Evolutionary conservation across 768 basidiomycete species (phyloP), one percentile per base, ranked within the genome.

Genomic region (Lactarius indigo): DNA sequence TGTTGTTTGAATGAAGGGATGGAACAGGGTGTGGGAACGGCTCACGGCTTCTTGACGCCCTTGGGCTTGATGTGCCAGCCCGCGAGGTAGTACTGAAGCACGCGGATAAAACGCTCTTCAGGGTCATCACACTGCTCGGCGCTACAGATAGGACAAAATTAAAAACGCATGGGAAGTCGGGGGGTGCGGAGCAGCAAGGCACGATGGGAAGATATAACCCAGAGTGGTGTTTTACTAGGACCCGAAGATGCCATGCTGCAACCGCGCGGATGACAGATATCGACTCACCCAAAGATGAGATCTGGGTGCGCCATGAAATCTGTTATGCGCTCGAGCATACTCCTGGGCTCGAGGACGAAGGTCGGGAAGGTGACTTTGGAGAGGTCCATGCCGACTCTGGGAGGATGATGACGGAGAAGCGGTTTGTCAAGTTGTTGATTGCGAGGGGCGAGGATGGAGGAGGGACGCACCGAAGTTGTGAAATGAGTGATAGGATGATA

Each of bases 11-110:
- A 58, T 61, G 59, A 63, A 63, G 57, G 55, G 39, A 37, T 37
- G 35, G 35, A 13, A 37, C 35, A 61, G 33, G 60, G 50, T 63
- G 50, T 41, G 28, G 59, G 61, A n/a, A 30, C 30, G 23, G 81
- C 91, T 78, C 73, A 95, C 87, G 96, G 96, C 79, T 99, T 99
- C 90, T 99, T 99, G 68, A 98, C 97, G 61, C 95, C 97, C 79
- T 92, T 96, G 71, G 97, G 96, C 78, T 98, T 98, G 80, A 98
- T 96, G 78, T 98, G 97, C 97, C 97, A 99, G 28, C 97, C 97
- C n/a, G 92, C 90, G 57, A 99, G 88, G 76, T 98, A 99, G 76
- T 96, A 97, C 69, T 91, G 90, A 39, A 98, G 82, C 1, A 98
- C 94, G 59, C 87, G 85, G 69, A 96, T 83, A 76, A 98, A 98